Base-by-base conservation (phyloP, 495 filamentous ascomycete genomes). In the Penicillium nucicola region DNA sequence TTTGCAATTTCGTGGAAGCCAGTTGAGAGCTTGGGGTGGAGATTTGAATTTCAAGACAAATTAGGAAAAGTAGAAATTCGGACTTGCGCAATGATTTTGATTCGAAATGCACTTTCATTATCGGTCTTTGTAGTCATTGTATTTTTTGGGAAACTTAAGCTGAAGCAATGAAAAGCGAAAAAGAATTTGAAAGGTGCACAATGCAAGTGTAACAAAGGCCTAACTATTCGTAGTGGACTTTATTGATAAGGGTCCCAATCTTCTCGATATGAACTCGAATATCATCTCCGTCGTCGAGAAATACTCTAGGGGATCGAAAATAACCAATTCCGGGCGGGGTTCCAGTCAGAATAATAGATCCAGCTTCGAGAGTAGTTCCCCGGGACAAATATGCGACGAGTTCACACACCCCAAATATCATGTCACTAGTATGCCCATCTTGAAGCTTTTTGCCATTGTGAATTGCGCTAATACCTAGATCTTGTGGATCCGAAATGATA, bases 331-430 rank as follows among this genome's bases (percentile, higher is more conserved):
- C 63, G 7, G 55, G 50, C 12, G 36, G 45, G 60, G 86, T 89
- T 46, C 86, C 86, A 19, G 86, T 88, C 54, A 87, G 85, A 44
- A 89, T 86, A 37, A 88, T 34, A 59, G 88, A 84, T 1, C 87
- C 87, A 4, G 80, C 81, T 36, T 86, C 58, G 28, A 89, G 61
- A 10, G 86, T 88, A 15, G 84, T 86, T 28, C 85, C 86, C 53
- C 79, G 82, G 50, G 78, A 83, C 15, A 90, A 64, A 54, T 86
- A 85, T 0, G 79, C 61, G 52, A 88, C 81, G 5, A 80, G 84
- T 65, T 84, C 68, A 33, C 67, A 77, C n/a, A 15, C 85, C 77
- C 45, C 75, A 67, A 66, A 89, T 87, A 42, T 88, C 82, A 83
- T 85, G 83, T 25, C 14, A 34, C 60, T 74, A n/a, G n/a, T n/a